These are phyloP conservation scores for Persicaria tinctoria DNA, from an alignment of 148 eudicot species.

Conservation along the genomic window DNA sequence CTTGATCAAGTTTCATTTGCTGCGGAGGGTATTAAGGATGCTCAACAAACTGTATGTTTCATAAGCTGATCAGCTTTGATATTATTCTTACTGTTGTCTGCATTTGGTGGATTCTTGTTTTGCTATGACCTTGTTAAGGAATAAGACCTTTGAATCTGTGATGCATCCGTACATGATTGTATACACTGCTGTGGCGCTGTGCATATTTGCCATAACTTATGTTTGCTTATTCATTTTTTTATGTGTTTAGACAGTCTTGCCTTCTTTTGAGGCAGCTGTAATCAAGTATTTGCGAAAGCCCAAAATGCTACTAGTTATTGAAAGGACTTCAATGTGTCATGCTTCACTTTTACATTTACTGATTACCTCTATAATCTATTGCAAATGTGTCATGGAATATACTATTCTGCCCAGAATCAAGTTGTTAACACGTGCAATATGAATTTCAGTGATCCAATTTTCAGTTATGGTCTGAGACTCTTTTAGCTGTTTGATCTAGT, in stretches of 20 bases:
- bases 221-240: neutral
- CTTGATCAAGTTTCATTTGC: conserved; percentile 96
- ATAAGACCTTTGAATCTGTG: neutral
- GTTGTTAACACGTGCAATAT: neutral
- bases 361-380: neutral
- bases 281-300: neutral
- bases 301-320: neutral
- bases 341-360: neutral
- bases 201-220: neutral
- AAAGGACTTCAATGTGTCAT: neutral
- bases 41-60: conserved; percentile 91
- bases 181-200: neutral
- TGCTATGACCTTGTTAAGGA: neutral
- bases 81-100: neutral
- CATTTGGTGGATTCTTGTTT: neutral
- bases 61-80: conserved; percentile 2
- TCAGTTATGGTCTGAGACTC: neutral
- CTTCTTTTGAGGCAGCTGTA: neutral
- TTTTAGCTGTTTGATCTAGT: neutral
- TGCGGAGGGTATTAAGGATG: conserved; percentile 91
- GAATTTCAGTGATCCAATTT: neutral
- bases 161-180: neutral
- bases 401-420: neutral
- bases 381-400: neutral
- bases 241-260: neutral